Percentiles rank a stretch among this genome's conserved stretches.
phyloP scores from a whole-genome alignment of 2,329 filamentous ascomycete genomes.

The Dichotomopilus funicola region DNA sequence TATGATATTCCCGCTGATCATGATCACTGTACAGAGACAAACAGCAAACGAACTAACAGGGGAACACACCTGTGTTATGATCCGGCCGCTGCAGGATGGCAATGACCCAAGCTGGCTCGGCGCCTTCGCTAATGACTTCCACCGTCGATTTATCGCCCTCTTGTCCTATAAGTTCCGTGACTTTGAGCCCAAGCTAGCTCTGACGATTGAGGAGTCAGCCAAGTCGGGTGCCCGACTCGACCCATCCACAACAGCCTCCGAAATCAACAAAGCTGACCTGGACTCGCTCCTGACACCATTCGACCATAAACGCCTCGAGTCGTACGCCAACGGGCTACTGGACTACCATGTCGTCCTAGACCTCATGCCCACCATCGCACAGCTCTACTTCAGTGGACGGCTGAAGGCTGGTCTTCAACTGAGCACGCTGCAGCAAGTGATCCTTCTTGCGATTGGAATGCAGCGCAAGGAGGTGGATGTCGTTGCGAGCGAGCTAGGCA shows the following conservation, averaged over 20 bases:
- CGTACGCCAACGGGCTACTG: slow-evolving; percentile 92
- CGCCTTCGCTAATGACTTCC: slow-evolving; percentile 88
- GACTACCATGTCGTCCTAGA: slow-evolving; percentile 98
- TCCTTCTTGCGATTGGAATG: slow-evolving; percentile 83
- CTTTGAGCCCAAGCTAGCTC: slow-evolving; percentile 70
- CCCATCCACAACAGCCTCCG: slow-evolving; percentile 41
- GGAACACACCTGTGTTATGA: slow-evolving; percentile 97
- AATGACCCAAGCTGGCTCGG: slow-evolving; percentile 79
- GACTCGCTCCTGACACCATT: slow-evolving; percentile 79
- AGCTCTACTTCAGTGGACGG: slow-evolving; percentile 76
- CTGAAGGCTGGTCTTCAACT: slow-evolving; percentile 63
- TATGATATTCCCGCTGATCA: neutral
- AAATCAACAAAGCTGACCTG: slow-evolving; percentile 67
- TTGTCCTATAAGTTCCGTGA: slow-evolving; percentile 87
- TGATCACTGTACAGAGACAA: slow-evolving; percentile 48
- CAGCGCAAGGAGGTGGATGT: slow-evolving; percentile 83
- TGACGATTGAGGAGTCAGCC: slow-evolving; percentile 84
- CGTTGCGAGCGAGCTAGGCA: slow-evolving; percentile 68
- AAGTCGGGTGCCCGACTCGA: slow-evolving; percentile 56
- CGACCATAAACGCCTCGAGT: slow-evolving; percentile 89
- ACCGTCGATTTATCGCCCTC: slow-evolving; percentile 82
- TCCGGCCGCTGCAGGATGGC: slow-evolving; percentile 64
- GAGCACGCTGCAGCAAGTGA: slow-evolving; percentile 74
- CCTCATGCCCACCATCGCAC: slow-evolving; percentile 74
- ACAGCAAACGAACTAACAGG: slow-evolving; percentile 94